These are phyloP conservation scores for Pueraria montana DNA, from an alignment of 306 rosid genomes.

Conservation along the genomic window DNA sequence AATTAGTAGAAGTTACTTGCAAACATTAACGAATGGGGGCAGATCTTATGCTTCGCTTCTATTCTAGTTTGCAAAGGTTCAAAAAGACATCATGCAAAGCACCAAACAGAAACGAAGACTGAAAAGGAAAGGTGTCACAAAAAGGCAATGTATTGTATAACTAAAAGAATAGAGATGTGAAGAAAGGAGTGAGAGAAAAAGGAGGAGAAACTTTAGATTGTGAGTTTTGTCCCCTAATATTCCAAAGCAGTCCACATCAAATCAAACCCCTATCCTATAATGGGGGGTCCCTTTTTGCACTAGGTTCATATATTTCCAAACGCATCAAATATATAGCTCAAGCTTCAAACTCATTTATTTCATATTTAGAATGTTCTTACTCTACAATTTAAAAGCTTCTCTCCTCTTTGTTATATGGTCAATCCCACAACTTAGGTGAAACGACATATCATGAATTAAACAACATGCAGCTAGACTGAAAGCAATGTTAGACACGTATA, in stretches of 20 bases:
- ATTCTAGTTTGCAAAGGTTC: constrained; percentile 24
- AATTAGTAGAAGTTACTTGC: background rate
- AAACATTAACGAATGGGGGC: constrained; percentile 21
- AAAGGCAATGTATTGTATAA: constrained; percentile 57
- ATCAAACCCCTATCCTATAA: constrained; percentile 55
- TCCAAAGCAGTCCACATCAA: constrained; percentile 73
- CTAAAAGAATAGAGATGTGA: constrained; percentile 46
- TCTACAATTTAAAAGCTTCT: background rate
- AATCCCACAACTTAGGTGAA: constrained; percentile 21
- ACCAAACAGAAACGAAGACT: constrained; percentile 43
- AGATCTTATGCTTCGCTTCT: constrained; percentile 9
- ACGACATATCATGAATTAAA: background rate
- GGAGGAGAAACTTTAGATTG: constrained; percentile 62
- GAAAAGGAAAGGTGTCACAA: constrained; percentile 62
- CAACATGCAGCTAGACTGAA: background rate
- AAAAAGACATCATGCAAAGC: constrained; percentile 49
- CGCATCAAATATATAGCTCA: constrained; percentile 19
- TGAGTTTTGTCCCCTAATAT: constrained; percentile 76
- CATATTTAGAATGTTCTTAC: background rate
- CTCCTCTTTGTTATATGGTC: background rate
- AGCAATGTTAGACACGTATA: background rate
- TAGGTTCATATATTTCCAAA: constrained; percentile 37
- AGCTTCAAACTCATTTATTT: background rate
- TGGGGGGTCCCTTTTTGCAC: constrained; percentile 60
- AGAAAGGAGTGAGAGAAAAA: constrained; percentile 42